Conservation (phyloP, 2,329 filamentous ascomycete genomes). For the Stagonosporopsis cucurbitacearum region DNA sequence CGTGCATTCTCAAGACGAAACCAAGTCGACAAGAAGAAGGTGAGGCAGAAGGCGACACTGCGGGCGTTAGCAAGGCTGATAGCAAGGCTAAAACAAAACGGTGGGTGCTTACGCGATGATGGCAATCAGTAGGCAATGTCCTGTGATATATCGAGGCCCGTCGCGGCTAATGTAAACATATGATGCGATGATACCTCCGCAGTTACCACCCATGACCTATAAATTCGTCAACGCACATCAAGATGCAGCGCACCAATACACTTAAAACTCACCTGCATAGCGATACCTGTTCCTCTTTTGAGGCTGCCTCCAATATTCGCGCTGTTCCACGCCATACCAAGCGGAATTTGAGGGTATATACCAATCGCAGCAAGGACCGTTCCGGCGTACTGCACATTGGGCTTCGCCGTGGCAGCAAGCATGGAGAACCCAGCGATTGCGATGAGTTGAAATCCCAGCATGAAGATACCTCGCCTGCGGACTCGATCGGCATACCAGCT, state of each 20-base stretch:
- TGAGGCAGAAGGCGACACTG: constrained; percentile 59
- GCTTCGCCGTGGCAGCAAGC: constrained; percentile 35
- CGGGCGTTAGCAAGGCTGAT: constrained; percentile 14
- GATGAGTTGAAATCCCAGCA: constrained; percentile 42
- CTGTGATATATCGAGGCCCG: constrained; percentile 52
- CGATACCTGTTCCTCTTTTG: constrained; percentile 63
- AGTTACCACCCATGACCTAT: constrained; percentile 57
- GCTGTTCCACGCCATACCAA: constrained; percentile 64
- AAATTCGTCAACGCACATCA: neutral
- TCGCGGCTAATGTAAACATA: constrained; percentile 58
- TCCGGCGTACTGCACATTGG: constrained; percentile 43
- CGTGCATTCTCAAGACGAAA: constrained; percentile 63
- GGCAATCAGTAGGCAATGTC: constrained; percentile 56
- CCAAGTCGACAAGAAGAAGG: constrained; percentile 64
- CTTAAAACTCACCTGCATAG: constrained; percentile 53
- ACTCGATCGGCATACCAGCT: constrained; percentile 40
- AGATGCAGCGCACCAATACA: neutral
- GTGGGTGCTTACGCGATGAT: constrained; percentile 45
- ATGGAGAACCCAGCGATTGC: constrained; percentile 62
- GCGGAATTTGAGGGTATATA: constrained; percentile 63
- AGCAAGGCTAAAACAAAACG: neutral
- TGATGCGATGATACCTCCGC: constrained; percentile 76
- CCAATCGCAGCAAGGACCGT: constrained; percentile 48
- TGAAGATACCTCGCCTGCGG: constrained; percentile 40
- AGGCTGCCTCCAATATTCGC: constrained; percentile 63